These are phyloP conservation scores for Macrocybe gigantea DNA, from an alignment of 768 basidiomycete species.

Conservation along the genomic window DNA sequence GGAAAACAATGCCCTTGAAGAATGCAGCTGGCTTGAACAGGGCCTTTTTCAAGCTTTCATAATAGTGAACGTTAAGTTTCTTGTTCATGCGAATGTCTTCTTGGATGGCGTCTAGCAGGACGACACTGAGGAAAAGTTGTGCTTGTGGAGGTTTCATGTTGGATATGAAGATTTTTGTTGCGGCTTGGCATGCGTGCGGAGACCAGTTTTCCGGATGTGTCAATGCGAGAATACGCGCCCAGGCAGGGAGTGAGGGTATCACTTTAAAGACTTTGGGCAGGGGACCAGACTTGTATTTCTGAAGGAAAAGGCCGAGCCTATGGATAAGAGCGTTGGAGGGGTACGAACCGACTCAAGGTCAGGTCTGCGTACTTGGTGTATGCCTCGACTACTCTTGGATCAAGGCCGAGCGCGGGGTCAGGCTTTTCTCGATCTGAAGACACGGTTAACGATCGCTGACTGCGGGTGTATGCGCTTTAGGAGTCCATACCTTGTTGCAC, in stretches of 20 bases:
- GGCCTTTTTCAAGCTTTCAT: constrained; percentile 86
- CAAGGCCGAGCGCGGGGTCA: constrained; percentile 83
- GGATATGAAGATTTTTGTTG: constrained; percentile 93
- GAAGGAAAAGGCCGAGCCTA: constrained; percentile 83
- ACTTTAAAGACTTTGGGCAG: constrained; percentile 98
- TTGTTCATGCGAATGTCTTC: constrained; percentile 84
- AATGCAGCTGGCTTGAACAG: constrained; percentile 97
- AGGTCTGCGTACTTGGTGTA: constrained; percentile 74
- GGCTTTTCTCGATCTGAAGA: constrained; percentile 44
- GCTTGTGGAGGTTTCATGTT: constrained; percentile 96
- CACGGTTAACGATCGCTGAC: constrained; percentile 4
- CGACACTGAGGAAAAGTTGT: constrained; percentile 86
- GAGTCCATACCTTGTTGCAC: constrained; percentile 45
- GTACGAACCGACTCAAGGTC: background rate
- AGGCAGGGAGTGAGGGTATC: constrained; percentile 89
- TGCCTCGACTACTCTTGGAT: constrained; percentile 88
- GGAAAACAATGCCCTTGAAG: constrained; percentile 97
- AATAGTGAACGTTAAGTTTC: constrained; percentile 90
- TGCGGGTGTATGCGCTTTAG: background rate
- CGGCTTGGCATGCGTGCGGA: constrained; percentile 90
- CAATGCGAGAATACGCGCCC: constrained; percentile 93
- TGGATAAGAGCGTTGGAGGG: constrained; percentile 1
- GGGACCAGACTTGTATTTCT: constrained; percentile 87
- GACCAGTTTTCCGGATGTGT: constrained; percentile 94
- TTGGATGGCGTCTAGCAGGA: constrained; percentile 83